Evolutionary conservation across 768 basidiomycete species (phyloP).

Genomic region (Mycena floridula): DNA sequence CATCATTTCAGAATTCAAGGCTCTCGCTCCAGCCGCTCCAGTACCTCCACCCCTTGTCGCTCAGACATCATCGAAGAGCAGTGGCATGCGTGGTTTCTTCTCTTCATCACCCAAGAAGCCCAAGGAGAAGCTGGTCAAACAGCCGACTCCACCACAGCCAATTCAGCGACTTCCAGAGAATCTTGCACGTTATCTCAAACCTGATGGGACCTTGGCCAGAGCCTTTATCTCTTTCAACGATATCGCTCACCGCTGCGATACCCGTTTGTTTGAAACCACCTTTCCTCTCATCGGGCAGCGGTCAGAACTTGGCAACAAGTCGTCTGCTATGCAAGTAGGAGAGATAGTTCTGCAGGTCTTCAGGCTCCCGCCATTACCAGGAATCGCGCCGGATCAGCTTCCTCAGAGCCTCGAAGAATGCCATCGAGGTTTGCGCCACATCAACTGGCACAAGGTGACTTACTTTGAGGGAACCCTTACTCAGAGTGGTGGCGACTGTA

Average conservation of each 20-base stretch:
- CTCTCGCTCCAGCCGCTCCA: conserved; percentile 44
- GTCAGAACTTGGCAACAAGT: conserved; percentile 47
- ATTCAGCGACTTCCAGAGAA: conserved; percentile 56
- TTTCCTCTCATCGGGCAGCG: conserved; percentile 79
- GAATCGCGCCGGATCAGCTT: conserved; percentile 66
- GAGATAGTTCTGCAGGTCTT: conserved; percentile 90
- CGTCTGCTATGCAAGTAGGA: conserved; percentile 68
- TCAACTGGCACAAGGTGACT: conserved; percentile 91
- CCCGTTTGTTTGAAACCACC: conserved; percentile 75
- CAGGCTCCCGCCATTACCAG: conserved; percentile 84
- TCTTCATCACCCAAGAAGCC: conserved; percentile 68
- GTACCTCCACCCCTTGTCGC: conserved; percentile 32
- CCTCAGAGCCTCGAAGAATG: conserved; percentile 94
- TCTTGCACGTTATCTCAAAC: conserved; percentile 75
- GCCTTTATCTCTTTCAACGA: conserved; percentile 89
- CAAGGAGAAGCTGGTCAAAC: conserved; percentile 36
- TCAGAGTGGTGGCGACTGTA: conserved; percentile 90
- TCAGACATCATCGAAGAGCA: conserved; percentile 48
- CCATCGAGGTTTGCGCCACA: conserved; percentile 78
- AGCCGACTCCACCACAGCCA: conserved; percentile 31
- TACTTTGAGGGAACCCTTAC: conserved; percentile 92
- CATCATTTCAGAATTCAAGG: conserved; percentile 72
- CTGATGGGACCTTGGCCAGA: conserved; percentile 83
- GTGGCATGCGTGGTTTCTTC: conserved; percentile 72
- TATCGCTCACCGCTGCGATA: conserved; percentile 76